Base-by-base conservation (phyloP, 1,284 basidiomycete species). In the Apiotrichum porosum region DNA sequence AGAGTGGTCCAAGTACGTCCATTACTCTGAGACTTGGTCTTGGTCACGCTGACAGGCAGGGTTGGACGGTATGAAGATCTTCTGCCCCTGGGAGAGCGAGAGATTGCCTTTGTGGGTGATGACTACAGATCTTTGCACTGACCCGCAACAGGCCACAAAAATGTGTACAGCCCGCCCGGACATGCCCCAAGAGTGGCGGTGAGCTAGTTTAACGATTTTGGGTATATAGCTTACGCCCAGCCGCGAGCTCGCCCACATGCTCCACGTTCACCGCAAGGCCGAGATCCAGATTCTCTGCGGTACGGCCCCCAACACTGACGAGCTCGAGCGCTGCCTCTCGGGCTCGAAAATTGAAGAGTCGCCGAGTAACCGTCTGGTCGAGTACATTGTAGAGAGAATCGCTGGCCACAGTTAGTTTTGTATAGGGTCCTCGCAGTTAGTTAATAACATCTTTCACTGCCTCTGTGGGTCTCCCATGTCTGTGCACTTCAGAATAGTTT, bases 211-310 rank as follows among this genome's bases (percentile, higher is more conserved):
- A 10, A n/a, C 14, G 23, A 15, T 19, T 24, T 0, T 24, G 15
- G 18, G 19, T 22, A n/a, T 1, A n/a, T 1, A 18, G 34, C 55
- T 54, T 30, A 51, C 37, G 3, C 12, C n/a, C 49, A 57, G 89
- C 65, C 82, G 80, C 49, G 88, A 92, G 62, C 80, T 94, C 4
- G 78, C 78, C 64, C 76, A 80, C 56, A 88, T 94, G 80, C 71
- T 94, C 24, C 82, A 86, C 65, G 78, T 76, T 6, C 80, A 85
- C 32, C 80, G 83, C 42, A 95, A 95, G 70, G 90, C 90, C 2
- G 91, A 94, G 72, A 91, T 90, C 49, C 86, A 94, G 68, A 78
- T 89, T 36, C 67, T 93, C 42, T 69, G 48, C 19, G 42, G 37
- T 0, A 28, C 33, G 4, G 34, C 47, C 3, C 15, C 35, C 1